A percentile compares a stretch with the other conserved stretches of the same genome.
Conservation (phyloP, 2,329 filamentous ascomycete genomes). For the Orbilia blumenaviensis region DNA sequence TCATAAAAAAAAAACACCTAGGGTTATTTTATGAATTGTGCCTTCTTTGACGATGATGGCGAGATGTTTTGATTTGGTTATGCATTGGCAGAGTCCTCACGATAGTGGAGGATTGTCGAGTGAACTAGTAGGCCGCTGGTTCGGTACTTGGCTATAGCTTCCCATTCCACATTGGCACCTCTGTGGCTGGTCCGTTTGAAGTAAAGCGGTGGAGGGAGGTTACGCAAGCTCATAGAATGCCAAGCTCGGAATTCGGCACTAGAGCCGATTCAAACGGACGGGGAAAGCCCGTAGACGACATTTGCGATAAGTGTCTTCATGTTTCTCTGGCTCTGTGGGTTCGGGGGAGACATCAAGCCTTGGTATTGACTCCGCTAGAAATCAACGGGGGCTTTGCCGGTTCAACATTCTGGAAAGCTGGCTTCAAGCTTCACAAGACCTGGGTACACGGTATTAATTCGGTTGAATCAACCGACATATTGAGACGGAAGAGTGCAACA, state of each 20-base stretch:
- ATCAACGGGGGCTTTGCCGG: too few relatives aligned
- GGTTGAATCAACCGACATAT: neutral
- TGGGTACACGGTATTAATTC: neutral
- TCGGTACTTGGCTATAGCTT: conserved; percentile 22
- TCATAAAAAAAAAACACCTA: neutral
- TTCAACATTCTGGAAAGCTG: neutral
- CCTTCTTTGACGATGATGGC: neutral
- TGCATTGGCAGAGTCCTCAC: neutral
- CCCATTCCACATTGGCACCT: conserved; percentile 14
- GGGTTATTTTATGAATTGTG: neutral
- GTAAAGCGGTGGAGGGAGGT: conserved; percentile 16
- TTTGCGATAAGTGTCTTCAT: neutral
- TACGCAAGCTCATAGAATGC: conserved; percentile 35
- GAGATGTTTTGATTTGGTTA: neutral
- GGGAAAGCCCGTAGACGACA: neutral
- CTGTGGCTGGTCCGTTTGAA: conserved; percentile 11
- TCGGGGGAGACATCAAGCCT: too few relatives aligned
- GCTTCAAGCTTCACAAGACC: neutral
- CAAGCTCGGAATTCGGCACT: conserved; percentile 36
- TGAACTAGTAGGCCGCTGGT: conserved; percentile 1
- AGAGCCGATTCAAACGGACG: neutral
- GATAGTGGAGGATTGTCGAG: neutral
- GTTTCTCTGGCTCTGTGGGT: neutral
- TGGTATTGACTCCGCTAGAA: too few relatives aligned
- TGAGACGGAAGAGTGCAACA: neutral